Conservation (phyloP, 805 yeast genomes). For the Metschnikowia kofuensis region DNA sequence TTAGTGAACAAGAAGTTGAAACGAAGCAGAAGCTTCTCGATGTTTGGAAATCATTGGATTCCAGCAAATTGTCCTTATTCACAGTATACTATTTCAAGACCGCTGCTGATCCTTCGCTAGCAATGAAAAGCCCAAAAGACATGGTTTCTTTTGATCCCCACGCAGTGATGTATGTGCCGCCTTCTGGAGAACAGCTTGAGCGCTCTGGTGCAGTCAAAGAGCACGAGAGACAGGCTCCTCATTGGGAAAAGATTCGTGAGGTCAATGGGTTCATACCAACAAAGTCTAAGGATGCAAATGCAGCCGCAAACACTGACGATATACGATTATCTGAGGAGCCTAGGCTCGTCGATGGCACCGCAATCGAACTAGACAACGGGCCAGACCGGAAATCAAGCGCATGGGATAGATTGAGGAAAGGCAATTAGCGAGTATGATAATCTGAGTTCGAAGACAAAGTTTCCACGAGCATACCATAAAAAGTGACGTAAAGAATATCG, state of each 20-base stretch:
- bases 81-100: slow-evolving; percentile 53
- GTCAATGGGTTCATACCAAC: slow-evolving; percentile 24
- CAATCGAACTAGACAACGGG: not conserved
- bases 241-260: slow-evolving; percentile 37
- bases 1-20: slow-evolving; percentile 11
- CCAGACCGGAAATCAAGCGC: slow-evolving; percentile 9
- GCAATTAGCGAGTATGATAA: slow-evolving; percentile 3
- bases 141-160: slow-evolving; percentile 27
- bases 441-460: not conserved
- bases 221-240: slow-evolving; percentile 20
- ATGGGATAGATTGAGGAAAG: slow-evolving; percentile 17
- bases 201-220: slow-evolving; percentile 12
- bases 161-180: slow-evolving; percentile 29
- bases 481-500: not conserved
- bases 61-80: slow-evolving; percentile 34
- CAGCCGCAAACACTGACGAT: not conserved
- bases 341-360: not conserved
- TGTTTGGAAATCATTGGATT: slow-evolving; percentile 37
- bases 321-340: slow-evolving; percentile 4
- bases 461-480: not conserved
- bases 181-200: slow-evolving; percentile 3
- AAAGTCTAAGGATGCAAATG: not conserved
- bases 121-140: slow-evolving; percentile 54
- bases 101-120: slow-evolving; percentile 47
- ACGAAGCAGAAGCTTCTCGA: slow-evolving; percentile 19